Conservation (phyloP, 257 asterid genomes). For the Marsdenia floribunda region DNA sequence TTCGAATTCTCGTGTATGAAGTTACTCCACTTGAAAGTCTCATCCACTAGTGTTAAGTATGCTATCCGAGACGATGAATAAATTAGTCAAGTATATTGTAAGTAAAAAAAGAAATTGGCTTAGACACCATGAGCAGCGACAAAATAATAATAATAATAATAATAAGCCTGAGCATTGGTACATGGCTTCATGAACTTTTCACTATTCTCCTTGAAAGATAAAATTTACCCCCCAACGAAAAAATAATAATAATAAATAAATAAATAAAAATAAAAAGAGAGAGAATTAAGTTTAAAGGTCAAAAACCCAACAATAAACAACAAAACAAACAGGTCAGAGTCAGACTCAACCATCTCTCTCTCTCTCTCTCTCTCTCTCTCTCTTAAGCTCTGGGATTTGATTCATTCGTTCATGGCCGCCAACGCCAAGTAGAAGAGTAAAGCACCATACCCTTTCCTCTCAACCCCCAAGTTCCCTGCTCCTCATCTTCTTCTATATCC, state of each 20-base stretch:
- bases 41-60: no score
- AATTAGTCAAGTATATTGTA: no score
- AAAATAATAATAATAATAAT: no score
- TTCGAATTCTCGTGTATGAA: no score
- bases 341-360: constrained; percentile 27
- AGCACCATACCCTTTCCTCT: constrained; percentile 7
- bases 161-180: background rate
- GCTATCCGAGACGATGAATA: no score
- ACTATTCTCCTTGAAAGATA: background rate
- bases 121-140: no score
- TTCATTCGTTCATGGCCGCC: constrained; percentile 45
- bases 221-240: no score
- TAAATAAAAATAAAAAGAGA: no score
- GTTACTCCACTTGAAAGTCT: no score
- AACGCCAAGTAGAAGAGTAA: constrained; percentile 34
- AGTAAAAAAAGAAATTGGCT: no score
- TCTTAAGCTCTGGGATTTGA: constrained; percentile 1
- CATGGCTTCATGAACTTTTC: background rate
- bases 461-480: background rate
- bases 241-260: no score
- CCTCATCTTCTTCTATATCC: constrained; percentile 6
- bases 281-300: constrained; percentile 25
- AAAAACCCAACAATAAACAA: constrained; percentile 38
- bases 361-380: constrained; percentile 21
- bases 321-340: constrained; percentile 46